Conservation (phyloP, 192 early-diverging fungal genomes). For the Backusella westeae region DNA sequence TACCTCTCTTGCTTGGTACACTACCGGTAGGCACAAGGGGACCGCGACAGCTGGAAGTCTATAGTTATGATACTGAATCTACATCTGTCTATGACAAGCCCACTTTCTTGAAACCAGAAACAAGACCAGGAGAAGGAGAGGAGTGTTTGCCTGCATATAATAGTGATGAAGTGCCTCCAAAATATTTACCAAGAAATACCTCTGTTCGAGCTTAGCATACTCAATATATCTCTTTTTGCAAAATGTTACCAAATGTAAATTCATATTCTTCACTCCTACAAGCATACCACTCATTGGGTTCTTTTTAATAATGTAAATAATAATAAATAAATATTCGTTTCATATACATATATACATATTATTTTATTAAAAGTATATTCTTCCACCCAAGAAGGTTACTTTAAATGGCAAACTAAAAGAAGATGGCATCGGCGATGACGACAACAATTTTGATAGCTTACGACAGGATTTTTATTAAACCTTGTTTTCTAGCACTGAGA, state of each 20-base stretch:
- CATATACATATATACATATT: not conserved
- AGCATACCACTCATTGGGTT: not conserved
- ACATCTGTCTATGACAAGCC: not conserved
- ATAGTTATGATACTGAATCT: not conserved
- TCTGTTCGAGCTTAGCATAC: not conserved
- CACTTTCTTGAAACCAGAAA: slow-evolving; percentile 9
- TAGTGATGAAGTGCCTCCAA: slow-evolving; percentile 1
- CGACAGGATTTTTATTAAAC: too few species aligned
- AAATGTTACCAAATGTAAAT: slow-evolving; percentile 2
- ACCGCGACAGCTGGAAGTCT: not conserved
- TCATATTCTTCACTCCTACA: not conserved
- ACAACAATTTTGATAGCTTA: too few species aligned
- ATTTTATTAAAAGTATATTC: not conserved
- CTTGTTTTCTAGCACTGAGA: too few species aligned
- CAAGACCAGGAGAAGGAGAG: not conserved
- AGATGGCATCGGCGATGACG: too few species aligned
- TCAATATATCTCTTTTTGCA: not conserved
- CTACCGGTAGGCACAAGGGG: slow-evolving; percentile 8
- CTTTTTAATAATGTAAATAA: not conserved
- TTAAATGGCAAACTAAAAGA: too few species aligned
- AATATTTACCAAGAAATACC: not conserved
- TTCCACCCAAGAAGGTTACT: not conserved
- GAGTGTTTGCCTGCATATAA: slow-evolving; percentile 21
- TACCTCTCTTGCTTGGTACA: slow-evolving; percentile 23
- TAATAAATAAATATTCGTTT: not conserved